These are phyloP conservation scores for Toxoplasma gondii DNA, from an alignment of 169 alveolate species.

Conservation along the genomic window DNA sequence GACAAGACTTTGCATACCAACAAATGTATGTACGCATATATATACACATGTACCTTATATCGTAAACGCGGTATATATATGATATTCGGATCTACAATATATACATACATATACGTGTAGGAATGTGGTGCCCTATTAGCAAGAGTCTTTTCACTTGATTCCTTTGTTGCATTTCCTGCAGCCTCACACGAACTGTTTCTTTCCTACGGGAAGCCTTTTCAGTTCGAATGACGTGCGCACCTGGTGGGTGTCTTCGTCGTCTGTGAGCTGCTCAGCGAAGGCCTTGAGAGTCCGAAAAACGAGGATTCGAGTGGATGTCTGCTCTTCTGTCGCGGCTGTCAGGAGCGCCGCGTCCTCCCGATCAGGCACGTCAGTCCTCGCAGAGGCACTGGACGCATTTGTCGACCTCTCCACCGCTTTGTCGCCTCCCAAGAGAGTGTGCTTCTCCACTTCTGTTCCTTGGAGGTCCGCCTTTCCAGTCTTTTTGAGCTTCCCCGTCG, in stretches of 20 bases:
- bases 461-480: background rate
- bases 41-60: no score
- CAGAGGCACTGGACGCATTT: background rate
- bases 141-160: no score
- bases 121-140: no score
- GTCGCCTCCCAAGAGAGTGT: background rate
- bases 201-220: no score
- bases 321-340: background rate
- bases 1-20: no score
- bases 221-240: no score
- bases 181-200: no score
- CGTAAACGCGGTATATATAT: no score
- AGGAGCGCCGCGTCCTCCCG: background rate
- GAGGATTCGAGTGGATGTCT: background rate
- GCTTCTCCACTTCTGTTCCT: background rate
- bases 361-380: background rate
- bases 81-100: no score
- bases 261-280: background rate
- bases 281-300: background rate
- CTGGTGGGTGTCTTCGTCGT: background rate
- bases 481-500: background rate
- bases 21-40: no score
- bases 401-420: background rate
- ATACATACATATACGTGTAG: no score
- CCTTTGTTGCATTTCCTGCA: no score